Base-by-base conservation (phyloP, 768 basidiomycete genomes). In the Rhizopogon rudus region DNA sequence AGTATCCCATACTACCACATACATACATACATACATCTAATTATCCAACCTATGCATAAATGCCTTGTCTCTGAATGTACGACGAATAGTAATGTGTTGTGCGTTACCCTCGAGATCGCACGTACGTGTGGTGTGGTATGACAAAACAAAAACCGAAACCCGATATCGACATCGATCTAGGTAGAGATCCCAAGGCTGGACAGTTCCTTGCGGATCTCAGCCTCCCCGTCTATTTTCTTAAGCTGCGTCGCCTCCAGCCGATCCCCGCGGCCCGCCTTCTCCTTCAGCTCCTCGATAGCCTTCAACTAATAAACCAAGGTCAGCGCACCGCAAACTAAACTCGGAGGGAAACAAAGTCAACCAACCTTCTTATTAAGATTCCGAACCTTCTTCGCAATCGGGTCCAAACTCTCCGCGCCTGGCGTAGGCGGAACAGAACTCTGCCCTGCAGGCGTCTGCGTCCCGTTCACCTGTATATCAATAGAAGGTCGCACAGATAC, bases 271-370 rank as follows among this genome's bases (percentile, higher is more conserved):
- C 82, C 87, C 28, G 83, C 81, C 75, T 94, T 93, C 61, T 91
- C 91, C 76, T 98, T 98, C 49, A 99, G 83, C 65, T 98, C 95
- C 20, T 98, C 93, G 61, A 99, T 98, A n/a, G 96, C 96, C 70
- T 97, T 98, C 61, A 99, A 79, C 94, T 97, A 54, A 9, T 39
- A 53, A 25, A 14, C 44, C 7, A 5, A 52, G 25, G 33, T 55
- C 50, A 62, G 54, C 40, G 60, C 33, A 52, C 57, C 50, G 28
- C 53, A 41, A 20, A 25, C 25, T 25, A 25, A 25, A 25, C 25
- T 25, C 25, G 25, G 25, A 5, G 25, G 25, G 25, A 25, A 25
- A 25, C 0, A 25, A 25, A 25, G 25, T 25, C 4, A 25, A 70
- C 80, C 39, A 40, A 89, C 94, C 86, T 97, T 99, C 81, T 99